These are phyloP conservation scores for Blepharisma undulans DNA, from an alignment of 169 alveolate species.

Conservation along the genomic window DNA sequence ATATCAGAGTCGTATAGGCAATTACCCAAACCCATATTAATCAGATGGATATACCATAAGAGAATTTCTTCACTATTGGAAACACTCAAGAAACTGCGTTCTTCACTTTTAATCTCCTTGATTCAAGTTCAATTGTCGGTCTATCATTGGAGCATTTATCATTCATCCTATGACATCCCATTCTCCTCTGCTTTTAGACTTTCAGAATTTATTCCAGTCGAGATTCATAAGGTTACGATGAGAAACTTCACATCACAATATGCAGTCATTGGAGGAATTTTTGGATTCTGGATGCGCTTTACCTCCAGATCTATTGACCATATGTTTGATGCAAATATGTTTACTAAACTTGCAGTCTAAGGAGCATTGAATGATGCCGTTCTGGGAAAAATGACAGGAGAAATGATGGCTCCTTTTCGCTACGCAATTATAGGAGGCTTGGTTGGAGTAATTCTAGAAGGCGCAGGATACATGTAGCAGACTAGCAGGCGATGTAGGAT, in stretches of 20 bases:
- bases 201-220: neutral
- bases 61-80: neutral
- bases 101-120: neutral
- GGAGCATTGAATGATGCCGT: neutral
- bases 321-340: neutral
- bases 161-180: neutral
- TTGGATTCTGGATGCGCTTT: neutral
- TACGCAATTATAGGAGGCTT: neutral
- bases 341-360: neutral
- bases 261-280: neutral
- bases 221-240: neutral
- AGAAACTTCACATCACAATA: neutral
- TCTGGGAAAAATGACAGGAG: neutral
- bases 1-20: neutral
- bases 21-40: neutral
- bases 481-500: neutral
- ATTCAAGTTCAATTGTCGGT: neutral
- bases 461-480: neutral
- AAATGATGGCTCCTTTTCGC: neutral
- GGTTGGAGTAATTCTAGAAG: neutral
- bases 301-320: neutral
- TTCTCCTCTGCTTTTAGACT: neutral
- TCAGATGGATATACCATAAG: neutral
- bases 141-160: neutral
- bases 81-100: neutral